A percentile compares a stretch with the other conserved stretches of the same genome.
phyloP scores from a whole-genome alignment of 306 rosid genomes.

The Quercus ilex region DNA sequence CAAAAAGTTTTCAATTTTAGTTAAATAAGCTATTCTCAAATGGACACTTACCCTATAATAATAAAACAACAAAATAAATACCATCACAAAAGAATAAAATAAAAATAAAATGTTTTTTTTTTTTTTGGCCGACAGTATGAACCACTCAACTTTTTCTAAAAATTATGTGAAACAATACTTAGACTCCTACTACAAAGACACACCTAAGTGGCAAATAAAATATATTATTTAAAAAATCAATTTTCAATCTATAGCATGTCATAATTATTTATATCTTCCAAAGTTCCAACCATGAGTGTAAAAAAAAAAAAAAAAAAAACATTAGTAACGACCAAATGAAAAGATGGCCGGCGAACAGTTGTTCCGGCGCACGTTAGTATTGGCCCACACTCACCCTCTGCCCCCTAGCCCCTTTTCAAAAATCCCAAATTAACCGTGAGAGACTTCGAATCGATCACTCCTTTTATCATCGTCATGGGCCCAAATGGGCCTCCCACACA shows the following conservation, averaged over 20 bases:
- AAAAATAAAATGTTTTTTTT: accelerated
- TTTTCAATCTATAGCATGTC: too few species aligned
- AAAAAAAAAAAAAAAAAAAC: background rate
- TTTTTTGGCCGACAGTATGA: accelerated
- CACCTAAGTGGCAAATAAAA: too few species aligned
- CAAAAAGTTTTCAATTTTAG: accelerated
- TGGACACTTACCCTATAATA: accelerated
- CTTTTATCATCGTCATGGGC: background rate
- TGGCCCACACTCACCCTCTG: conserved; percentile 1
- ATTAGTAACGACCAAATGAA: conserved; percentile 13
- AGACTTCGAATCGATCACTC: background rate
- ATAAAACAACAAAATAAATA: too few species aligned
- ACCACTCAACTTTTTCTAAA: too few species aligned
- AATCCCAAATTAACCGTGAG: conserved; percentile 14
- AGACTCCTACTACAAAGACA: too few species aligned
- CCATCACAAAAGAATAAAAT: too few species aligned
- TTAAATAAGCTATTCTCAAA: accelerated
- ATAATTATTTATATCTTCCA: too few species aligned
- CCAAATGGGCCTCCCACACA: conserved; percentile 4
- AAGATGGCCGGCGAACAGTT: conserved; percentile 34
- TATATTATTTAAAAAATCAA: too few species aligned
- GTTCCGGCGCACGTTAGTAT: conserved; percentile 16
- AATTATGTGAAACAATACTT: too few species aligned
- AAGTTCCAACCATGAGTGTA: too few species aligned
- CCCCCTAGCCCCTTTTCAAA: conserved; percentile 1